A percentile compares a stretch with the other conserved stretches of the same genome.
phyloP scores from a whole-genome alignment of 1,284 basidiomycete species.

The Heterobasidion parviporum region DNA sequence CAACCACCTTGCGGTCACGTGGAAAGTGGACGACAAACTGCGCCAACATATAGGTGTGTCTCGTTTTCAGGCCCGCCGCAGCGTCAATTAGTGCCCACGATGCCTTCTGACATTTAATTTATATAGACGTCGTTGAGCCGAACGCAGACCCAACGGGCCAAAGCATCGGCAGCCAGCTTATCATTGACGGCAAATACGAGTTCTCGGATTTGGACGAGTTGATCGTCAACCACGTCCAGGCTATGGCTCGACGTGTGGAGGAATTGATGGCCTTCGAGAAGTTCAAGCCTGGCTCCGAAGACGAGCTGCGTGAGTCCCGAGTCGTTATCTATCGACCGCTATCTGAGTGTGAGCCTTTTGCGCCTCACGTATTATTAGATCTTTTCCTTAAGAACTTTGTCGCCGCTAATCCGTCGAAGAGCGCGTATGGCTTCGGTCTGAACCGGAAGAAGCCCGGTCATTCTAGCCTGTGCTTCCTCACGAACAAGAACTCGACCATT shows the following conservation, averaged over 20 bases:
- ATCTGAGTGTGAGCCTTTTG: neutral
- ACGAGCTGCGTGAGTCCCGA: constrained; percentile 74
- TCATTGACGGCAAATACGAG: constrained; percentile 76
- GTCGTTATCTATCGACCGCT: neutral
- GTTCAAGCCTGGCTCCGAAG: constrained; percentile 83
- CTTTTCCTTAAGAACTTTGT: constrained; percentile 86
- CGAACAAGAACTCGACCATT: constrained; percentile 85
- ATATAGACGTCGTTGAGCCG: constrained; percentile 82
- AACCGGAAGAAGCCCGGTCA: constrained; percentile 89
- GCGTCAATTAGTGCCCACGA: neutral
- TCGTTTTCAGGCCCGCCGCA: neutral
- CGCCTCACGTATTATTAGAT: constrained; percentile 37
- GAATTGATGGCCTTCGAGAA: constrained; percentile 96
- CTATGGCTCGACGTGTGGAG: constrained; percentile 90
- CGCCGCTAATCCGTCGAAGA: constrained; percentile 88
- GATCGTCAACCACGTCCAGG: constrained; percentile 95
- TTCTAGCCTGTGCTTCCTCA: constrained; percentile 90
- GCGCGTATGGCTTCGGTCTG: constrained; percentile 93
- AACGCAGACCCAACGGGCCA: constrained; percentile 68
- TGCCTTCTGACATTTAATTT: constrained; percentile 4
- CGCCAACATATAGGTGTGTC: constrained; percentile 90
- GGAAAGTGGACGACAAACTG: constrained; percentile 97
- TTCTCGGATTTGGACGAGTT: constrained; percentile 97
- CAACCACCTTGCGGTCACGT: constrained; percentile 95
- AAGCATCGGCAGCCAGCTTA: constrained; percentile 62